Evolutionary conservation across 2,329 filamentous ascomycete species (phyloP).

Genomic region (Xylaria multiplex): DNA sequence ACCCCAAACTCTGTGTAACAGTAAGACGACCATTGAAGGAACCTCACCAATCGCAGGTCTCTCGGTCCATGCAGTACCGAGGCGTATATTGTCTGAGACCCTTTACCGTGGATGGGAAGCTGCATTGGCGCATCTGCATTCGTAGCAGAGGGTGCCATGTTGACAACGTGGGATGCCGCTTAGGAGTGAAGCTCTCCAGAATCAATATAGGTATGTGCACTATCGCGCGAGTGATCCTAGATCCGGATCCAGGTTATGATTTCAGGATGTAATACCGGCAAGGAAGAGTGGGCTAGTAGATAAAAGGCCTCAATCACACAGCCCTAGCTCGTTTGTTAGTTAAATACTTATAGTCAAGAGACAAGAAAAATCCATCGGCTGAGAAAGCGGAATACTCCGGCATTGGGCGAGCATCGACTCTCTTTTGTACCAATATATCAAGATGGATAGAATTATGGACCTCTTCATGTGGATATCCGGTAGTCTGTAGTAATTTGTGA

Average conservation of each 20-base stretch:
- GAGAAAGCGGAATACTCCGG: slow-evolving; percentile 24
- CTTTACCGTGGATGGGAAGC: slow-evolving; percentile 56
- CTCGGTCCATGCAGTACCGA: slow-evolving; percentile 67
- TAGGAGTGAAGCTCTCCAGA: slow-evolving; percentile 18
- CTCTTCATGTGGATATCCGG: slow-evolving; percentile 4
- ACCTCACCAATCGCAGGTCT: slow-evolving; percentile 66
- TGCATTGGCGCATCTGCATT: slow-evolving; percentile 57
- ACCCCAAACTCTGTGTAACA: slow-evolving; percentile 47
- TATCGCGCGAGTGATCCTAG: not conserved
- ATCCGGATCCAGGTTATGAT: not conserved
- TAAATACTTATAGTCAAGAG: slow-evolving; percentile 13
- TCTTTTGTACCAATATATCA: slow-evolving; percentile 25
- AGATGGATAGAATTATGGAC: not conserved
- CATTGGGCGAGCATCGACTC: slow-evolving; percentile 29
- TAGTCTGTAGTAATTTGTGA: slow-evolving; percentile 23
- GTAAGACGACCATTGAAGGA: slow-evolving; percentile 37
- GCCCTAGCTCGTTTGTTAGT: not conserved
- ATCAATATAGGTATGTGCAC: not conserved
- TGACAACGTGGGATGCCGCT: slow-evolving; percentile 49
- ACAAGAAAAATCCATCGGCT: slow-evolving; percentile 14
- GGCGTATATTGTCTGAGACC: slow-evolving; percentile 57
- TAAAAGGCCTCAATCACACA: not conserved
- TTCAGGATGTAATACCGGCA: not conserved
- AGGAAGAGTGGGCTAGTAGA: not conserved
- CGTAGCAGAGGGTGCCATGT: slow-evolving; percentile 63